Percentiles rank a stretch among this genome's conserved stretches.
phyloP scores from a whole-genome alignment of 1,139 yeast species.

The Meyerozyma carpophila region DNA sequence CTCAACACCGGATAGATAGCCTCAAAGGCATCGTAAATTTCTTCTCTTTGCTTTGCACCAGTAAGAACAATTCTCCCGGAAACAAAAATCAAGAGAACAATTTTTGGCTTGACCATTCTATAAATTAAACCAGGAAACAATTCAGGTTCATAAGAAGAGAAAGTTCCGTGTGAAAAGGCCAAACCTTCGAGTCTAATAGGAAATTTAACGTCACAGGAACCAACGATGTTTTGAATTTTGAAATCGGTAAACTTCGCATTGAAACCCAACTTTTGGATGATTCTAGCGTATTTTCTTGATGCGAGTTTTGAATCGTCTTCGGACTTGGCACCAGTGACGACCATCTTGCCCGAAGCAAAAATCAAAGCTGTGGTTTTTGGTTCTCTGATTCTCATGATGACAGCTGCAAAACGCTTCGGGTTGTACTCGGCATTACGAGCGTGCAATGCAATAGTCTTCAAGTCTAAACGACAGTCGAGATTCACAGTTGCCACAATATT shows the following conservation, averaged over 20 bases:
- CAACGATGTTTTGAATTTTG: conserved; percentile 96
- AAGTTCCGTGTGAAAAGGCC: conserved; percentile 97
- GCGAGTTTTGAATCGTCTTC: conserved; percentile 98
- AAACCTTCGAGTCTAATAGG: conserved; percentile 97
- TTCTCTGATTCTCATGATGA: conserved; percentile 97
- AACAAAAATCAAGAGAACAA: conserved; percentile 90
- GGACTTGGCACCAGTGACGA: conserved; percentile 98
- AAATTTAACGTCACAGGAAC: conserved; percentile 97
- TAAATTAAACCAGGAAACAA: conserved; percentile 96
- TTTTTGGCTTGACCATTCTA: conserved; percentile 99
- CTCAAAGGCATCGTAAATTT: conserved; percentile 95
- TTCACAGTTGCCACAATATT: conserved; percentile 98
- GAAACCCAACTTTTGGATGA: conserved; percentile 95
- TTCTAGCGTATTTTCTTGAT: conserved; percentile 95
- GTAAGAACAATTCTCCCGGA: conserved; percentile 97
- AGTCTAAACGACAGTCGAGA: conserved; percentile 89
- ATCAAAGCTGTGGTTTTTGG: conserved; percentile 98
- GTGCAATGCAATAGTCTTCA: conserved; percentile 95
- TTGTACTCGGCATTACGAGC: conserved; percentile 99
- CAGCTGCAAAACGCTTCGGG: conserved; percentile 98
- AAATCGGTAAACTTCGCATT: conserved; percentile 95
- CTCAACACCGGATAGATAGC: conserved; percentile 97
- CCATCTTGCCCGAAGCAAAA: conserved; percentile 99
- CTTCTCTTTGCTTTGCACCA: conserved; percentile 99
- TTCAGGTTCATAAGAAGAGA: conserved; percentile 98